Percentiles rank a stretch among this genome's conserved stretches.
These are phyloP conservation scores for Penicillium coprophilum DNA, from an alignment of 495 filamentous ascomycete species.

Conservation along the genomic window DNA sequence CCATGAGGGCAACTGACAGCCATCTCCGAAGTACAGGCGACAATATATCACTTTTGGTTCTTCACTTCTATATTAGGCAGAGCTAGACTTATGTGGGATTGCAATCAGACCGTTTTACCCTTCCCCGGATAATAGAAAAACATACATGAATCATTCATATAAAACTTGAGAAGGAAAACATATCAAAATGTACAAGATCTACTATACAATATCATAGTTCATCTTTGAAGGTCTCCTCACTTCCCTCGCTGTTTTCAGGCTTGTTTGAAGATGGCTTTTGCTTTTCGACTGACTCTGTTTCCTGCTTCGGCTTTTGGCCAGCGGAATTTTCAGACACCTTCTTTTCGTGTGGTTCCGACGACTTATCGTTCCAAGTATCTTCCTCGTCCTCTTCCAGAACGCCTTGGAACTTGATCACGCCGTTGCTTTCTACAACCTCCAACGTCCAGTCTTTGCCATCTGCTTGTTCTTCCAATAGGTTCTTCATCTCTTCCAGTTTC, in stretches of 20 bases:
- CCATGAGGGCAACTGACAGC: background rate
- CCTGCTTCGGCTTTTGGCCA: background rate
- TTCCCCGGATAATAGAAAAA: no score
- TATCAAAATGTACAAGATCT: constrained; percentile 8
- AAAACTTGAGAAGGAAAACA: background rate
- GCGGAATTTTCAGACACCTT: background rate
- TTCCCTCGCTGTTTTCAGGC: constrained; percentile 33
- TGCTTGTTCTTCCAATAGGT: constrained; percentile 48
- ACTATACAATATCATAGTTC: constrained; percentile 45
- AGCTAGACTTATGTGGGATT: background rate
- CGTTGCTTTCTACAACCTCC: constrained; percentile 46
- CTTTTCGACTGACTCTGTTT: constrained; percentile 14
- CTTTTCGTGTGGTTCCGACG: constrained; percentile 6
- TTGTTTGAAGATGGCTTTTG: constrained; percentile 19
- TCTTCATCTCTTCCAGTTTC: constrained; percentile 61
- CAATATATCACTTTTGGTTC: background rate
- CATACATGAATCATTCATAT: background rate
- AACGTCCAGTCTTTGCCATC: constrained; percentile 49
- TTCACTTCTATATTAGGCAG: background rate
- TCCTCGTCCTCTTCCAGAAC: constrained; percentile 39
- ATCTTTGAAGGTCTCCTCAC: constrained; percentile 56
- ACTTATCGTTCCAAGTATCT: constrained; percentile 22
- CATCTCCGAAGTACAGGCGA: background rate
- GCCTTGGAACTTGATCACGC: constrained; percentile 51
- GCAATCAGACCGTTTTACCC: background rate